Base-by-base conservation (phyloP, 1,139 yeast species). In the Hanseniaspora gamundiae region DNA sequence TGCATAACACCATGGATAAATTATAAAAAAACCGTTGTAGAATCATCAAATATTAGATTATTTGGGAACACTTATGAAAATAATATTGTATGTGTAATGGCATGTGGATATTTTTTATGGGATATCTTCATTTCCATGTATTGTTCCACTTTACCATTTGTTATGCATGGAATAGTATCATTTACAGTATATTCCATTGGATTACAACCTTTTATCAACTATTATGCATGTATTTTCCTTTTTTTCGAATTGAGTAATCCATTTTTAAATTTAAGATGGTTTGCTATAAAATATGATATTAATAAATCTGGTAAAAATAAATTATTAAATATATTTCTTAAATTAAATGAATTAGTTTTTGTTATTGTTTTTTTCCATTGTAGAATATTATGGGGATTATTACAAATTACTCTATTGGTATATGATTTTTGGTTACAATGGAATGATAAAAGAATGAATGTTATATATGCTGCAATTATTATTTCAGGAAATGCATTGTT, bases 211-310 rank as follows among this genome's bases (percentile, higher is more conserved):
- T 86, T 85, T 73, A 74, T 85, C 50, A 71, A 79, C 59, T 85
- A 85, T 56, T 88, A 86, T 70, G 78, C 86, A 16, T 93, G 95
- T 1, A 76, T 80, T 9, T 91, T 91, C 63, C 70, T 91, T 54
- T 57, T 86, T 48, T 91, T 91, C 65, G 98, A 91, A 64, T 70
- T 83, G 47, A 84, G 95, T 19, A 91, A 96, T 8, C 97, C 98
- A 11, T 88, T 88, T 59, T 78, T 91, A 47, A 88, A 91, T 65
- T 62, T 87, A 51, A 82, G 94, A 64, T 88, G 96, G 96, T 80
- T 84, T 59, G 84, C 91, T 2, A 67, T 83, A 43, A 80, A 80
- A 55, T 72, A 84, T 45, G 30, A 38, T 7, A 17, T 35, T 4
- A 36, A 86, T 87, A 40, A 16, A 22, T 48, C 9, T 42, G 42